These are phyloP conservation scores for Digitaria exilis DNA, from an alignment of 202 grass and related monocot genomes.

Conservation along the genomic window DNA sequence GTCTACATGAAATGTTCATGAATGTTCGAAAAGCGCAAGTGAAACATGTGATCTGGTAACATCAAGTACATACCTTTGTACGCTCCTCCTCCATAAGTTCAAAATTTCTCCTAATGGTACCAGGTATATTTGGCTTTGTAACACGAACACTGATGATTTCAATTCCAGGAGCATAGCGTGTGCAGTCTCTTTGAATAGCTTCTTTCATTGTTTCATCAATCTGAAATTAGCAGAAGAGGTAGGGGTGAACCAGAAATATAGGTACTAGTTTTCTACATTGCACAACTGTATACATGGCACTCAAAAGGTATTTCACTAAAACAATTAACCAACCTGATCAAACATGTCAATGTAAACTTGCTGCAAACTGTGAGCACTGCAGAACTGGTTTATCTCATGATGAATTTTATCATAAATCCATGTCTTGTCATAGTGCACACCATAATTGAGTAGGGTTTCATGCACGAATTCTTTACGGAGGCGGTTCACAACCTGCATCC, in stretches of 20 bases:
- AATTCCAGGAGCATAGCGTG: conserved; percentile 94
- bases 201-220: conserved; percentile 99
- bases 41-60: conserved; percentile 20
- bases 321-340: conserved; percentile 75
- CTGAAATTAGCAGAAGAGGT: conserved; percentile 54
- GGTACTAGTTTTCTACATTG: conserved; percentile 27
- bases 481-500: conserved; percentile 84
- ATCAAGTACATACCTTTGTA: conserved; percentile 75
- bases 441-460: conserved; percentile 94
- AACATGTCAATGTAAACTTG: conserved; percentile 99
- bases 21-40: background rate
- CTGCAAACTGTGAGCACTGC: conserved; percentile 90
- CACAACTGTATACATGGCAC: background rate
- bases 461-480: conserved; percentile 89
- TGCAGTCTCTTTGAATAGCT: conserved; percentile 94
- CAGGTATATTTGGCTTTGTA: conserved; percentile 96
- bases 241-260: conserved; percentile 6
- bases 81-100: conserved; percentile 99
- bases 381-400: conserved; percentile 99
- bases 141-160: conserved; percentile 95
- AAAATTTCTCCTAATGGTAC: conserved; percentile 88
- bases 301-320: conserved; percentile 9
- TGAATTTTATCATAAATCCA: conserved; percentile 99
- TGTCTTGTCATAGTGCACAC: conserved; percentile 96
- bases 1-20: background rate